These are phyloP conservation scores for Rhododendron simsii DNA, from an alignment of 148 eudicot species.

Conservation along the genomic window DNA sequence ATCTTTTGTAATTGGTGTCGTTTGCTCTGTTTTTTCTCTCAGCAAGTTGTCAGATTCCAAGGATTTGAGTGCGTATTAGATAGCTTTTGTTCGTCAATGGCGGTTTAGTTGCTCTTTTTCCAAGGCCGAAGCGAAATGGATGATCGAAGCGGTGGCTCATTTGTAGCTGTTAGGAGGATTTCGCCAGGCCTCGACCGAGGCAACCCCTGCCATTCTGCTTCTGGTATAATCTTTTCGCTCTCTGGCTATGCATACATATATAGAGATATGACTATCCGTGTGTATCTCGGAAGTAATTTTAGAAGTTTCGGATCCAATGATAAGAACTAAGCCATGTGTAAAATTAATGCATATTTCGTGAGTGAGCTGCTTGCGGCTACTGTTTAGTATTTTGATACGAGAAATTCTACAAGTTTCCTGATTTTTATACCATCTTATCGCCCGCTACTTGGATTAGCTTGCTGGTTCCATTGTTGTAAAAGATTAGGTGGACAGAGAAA, in stretches of 20 bases:
- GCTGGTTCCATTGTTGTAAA: background rate
- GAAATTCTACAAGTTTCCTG: background rate
- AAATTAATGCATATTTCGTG: conserved; percentile 32
- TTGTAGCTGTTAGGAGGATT: conserved; percentile 93
- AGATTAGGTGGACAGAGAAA: background rate
- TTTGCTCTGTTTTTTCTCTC: background rate
- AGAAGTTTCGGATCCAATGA: conserved; percentile 27
- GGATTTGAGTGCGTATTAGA: background rate
- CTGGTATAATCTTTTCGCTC: conserved; percentile 55
- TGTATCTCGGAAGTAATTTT: conserved; percentile 5
- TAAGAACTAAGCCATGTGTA: conserved; percentile 13
- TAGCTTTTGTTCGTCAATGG: conserved; percentile 7
- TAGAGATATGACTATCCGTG: background rate
- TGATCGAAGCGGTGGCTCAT: conserved; percentile 77
- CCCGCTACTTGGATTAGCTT: background rate
- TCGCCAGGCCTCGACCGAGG: conserved; percentile 74
- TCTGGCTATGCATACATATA: conserved; percentile 10
- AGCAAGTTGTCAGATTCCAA: background rate
- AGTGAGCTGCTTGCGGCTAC: conserved; percentile 27
- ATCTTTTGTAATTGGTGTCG: background rate
- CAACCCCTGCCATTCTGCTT: conserved; percentile 46
- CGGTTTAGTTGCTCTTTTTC: conserved; percentile 7
- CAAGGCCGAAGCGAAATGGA: conserved; percentile 45
- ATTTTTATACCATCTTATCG: background rate
- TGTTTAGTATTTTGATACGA: conserved; percentile 9